phyloP scores from a whole-genome alignment of 1,139 yeast genomes.

The Kodamaea fungicola region DNA sequence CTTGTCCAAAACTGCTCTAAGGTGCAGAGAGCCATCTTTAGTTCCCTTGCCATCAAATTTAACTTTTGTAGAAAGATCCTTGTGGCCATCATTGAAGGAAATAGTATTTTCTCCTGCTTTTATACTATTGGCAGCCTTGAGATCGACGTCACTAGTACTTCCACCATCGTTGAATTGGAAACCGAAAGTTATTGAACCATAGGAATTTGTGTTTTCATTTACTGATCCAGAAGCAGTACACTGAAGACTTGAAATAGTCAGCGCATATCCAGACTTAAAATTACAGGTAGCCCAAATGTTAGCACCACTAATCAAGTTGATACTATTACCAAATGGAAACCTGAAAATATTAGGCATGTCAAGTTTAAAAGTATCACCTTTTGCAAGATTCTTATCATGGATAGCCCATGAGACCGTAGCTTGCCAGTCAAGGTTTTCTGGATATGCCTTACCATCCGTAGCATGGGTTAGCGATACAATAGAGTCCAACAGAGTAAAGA shows the following conservation, averaged over 20 bases:
- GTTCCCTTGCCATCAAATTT: conserved; percentile 7
- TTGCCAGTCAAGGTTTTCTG: conserved; percentile 19
- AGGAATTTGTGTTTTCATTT: conserved; percentile 11
- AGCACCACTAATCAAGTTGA: conserved; percentile 4
- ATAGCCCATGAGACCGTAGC: conserved; percentile 24
- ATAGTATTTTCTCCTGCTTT: conserved; percentile 24
- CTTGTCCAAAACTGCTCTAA: conserved; percentile 4
- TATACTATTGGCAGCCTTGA: conserved; percentile 18
- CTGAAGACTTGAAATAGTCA: conserved; percentile 9
- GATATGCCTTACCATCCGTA: background rate
- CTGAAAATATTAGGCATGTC: conserved; percentile 25
- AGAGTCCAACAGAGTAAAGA: background rate
- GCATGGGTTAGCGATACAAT: background rate
- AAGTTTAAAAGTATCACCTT: conserved; percentile 29
- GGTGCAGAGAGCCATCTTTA: background rate
- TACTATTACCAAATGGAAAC: conserved; percentile 12
- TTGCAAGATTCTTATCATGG: conserved; percentile 12
- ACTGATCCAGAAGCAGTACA: conserved; percentile 21
- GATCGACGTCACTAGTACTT: conserved; percentile 17
- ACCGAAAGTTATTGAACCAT: conserved; percentile 25
- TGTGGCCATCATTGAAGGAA: conserved; percentile 26
- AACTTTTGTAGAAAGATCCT: conserved; percentile 15
- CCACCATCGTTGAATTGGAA: conserved; percentile 27
- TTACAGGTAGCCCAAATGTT: conserved; percentile 24
- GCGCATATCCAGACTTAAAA: conserved; percentile 4